Base-by-base conservation (phyloP, 2,329 filamentous ascomycete genomes). In the Podosphaera fusca region DNA sequence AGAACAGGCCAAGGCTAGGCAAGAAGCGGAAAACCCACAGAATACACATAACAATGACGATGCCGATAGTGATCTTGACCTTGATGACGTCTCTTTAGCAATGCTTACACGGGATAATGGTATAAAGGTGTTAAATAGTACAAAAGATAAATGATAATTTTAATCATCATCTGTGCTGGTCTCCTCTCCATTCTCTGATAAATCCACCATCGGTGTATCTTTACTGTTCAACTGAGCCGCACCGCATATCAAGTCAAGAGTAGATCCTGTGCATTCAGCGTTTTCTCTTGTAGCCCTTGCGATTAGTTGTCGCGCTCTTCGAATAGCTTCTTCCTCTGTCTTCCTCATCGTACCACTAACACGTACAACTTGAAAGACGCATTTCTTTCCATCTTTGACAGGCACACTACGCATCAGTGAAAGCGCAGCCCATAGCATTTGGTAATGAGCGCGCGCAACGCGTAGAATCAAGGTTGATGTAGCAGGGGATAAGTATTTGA, bases 261-360 rank as follows among this genome's bases (percentile, higher is more conserved):
- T 63, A 40, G 66, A 66, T 9, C 67, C 64, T 4, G 29, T 31
- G 67, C 71, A 59, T 63, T 70, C 62, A 68, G 70, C 65, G 70
- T 71, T 51, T 69, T 73, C 34, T 75, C 76, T 65, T 77, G 61
- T 78, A 56, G 84, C 81, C 35, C 80, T 77, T 49, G 85, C 72
- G 59, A 94, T 82, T 58, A 87, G 77, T 58, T 75, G 73, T 63
- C 84, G 81, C 47, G 87, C 86, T 59, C 86, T 76, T 3, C 82
- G 77, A 64, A 96, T 84, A 40, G 88, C 87, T 69, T 95, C 89
- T 67, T 94, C 82, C 69, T 96, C 89, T 2, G 81, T 84, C 69
- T 94, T 95, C 63, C 82, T 83, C 65, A 98, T 95, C 2, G 92
- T 98, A 14, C 90, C 92, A 61, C 86, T 92, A 12, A 95, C 87